Evolutionary conservation across 1,284 basidiomycete genomes (phyloP), one percentile per base, ranked within the genome.

Genomic region (Cutaneotrichosporon dermatis): DNA sequence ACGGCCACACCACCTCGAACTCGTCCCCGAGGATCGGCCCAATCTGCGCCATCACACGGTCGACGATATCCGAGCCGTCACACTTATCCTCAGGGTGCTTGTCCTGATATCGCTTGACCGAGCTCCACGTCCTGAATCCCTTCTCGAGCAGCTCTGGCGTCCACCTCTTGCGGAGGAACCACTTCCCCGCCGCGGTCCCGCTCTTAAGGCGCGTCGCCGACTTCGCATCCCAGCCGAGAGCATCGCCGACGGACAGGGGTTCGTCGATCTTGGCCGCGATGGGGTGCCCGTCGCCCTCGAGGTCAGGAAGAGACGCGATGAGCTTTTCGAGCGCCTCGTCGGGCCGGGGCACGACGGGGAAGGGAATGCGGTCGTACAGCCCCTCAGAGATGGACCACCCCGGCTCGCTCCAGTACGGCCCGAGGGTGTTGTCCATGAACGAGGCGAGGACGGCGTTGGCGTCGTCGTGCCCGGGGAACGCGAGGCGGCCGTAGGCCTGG

Each of bases 401-500:
- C 0, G 90, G 91, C 54, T 87, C 85, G 66, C 90, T 82, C 84
- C 88, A 93, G 71, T 90, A 84, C 1, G 85, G 83, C 0, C 88
- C 90, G 2, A 92, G 73, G 15, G 57, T 52, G 39, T 44, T 54
- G 48, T 54, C 42, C 25, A 63, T 60, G 57, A 68, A 59, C 11
- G 66, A 81, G 66, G 92, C 86, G 46, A 87, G 75, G 25, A 86
- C 75, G 0, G 82, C 79, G 0, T 49, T 49, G 87, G 78, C 0
- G 79, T 0, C 88, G 88, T 67, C 84, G 83, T 16, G 80, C 25
- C 80, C 69, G 0, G 86, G 80, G 7, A 93, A 80, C 35, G 86
- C 83, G 71, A 90, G 85, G 72, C 92, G 89, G 8, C 87, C 86
- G 72, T 92, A 92, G 33, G 85, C 83, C 88, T 90, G 42, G 37